phyloP scores from a whole-genome alignment of 306 rosid genomes.

The Quercus bicolor region DNA sequence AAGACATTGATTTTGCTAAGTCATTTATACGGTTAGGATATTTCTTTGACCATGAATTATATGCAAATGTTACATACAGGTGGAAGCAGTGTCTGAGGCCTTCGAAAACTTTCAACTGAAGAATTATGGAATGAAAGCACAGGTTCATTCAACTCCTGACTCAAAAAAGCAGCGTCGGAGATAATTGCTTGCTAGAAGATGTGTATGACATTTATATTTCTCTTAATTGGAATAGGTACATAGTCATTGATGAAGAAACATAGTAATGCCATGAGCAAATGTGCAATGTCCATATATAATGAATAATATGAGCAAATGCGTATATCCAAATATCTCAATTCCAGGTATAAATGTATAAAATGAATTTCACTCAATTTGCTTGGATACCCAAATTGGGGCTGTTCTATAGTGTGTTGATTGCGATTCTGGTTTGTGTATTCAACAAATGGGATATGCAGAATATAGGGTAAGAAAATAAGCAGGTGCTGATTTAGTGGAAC shows the following conservation, averaged over 20 bases:
- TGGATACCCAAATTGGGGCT: background rate
- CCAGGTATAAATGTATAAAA: background rate
- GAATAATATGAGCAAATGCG: background rate
- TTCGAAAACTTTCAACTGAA: slow-evolving; percentile 75
- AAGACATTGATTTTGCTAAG: background rate
- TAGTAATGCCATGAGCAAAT: background rate
- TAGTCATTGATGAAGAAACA: background rate
- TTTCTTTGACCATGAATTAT: slow-evolving; percentile 6
- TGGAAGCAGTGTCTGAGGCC: slow-evolving; percentile 72
- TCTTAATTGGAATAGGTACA: background rate
- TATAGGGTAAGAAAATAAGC: background rate
- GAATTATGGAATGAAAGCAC: slow-evolving; percentile 63
- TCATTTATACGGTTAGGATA: background rate
- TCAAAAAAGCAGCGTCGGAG: slow-evolving; percentile 53
- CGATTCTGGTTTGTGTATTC: background rate
- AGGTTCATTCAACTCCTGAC: slow-evolving; percentile 73
- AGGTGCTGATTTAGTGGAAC: background rate
- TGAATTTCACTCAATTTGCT: background rate
- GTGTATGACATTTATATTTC: background rate
- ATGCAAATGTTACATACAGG: slow-evolving; percentile 35
- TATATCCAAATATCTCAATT: background rate
- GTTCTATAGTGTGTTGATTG: background rate
- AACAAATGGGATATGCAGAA: background rate
- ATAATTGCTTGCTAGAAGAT: background rate
- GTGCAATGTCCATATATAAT: background rate